Percentiles rank a stretch among this genome's conserved stretches.
phyloP scores from a whole-genome alignment of 2,329 filamentous ascomycete species.

The Penicillium sclerotigenum region DNA sequence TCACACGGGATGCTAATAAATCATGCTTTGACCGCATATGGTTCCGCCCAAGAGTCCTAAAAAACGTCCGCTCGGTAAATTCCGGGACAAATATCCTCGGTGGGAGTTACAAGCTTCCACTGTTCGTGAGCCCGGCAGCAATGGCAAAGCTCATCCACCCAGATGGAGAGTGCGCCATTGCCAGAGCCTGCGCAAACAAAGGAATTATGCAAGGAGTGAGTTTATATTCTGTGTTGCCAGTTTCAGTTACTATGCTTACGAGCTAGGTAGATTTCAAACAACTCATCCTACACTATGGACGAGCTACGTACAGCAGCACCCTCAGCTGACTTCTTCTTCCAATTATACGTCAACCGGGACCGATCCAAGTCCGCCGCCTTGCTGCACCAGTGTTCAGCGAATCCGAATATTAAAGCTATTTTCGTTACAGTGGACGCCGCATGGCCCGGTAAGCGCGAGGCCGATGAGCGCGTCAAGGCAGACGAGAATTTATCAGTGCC shows the following conservation, averaged over 20 bases:
- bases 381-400: slow-evolving; percentile 42
- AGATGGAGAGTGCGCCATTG: slow-evolving; percentile 61
- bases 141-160: slow-evolving; percentile 63
- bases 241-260: background rate
- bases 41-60: slow-evolving; percentile 58
- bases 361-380: slow-evolving; percentile 49
- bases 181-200: slow-evolving; percentile 49
- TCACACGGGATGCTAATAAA: slow-evolving; percentile 56
- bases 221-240: background rate
- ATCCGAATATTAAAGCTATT: slow-evolving; percentile 45
- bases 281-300: slow-evolving; percentile 56
- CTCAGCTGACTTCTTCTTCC: slow-evolving; percentile 50
- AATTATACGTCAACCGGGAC: slow-evolving; percentile 55
- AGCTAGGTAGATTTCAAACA: slow-evolving; percentile 52
- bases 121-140: slow-evolving; percentile 63
- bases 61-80: slow-evolving; percentile 54
- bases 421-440: slow-evolving; percentile 57
- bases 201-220: slow-evolving; percentile 56
- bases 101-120: slow-evolving; percentile 50
- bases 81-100: slow-evolving; percentile 56
- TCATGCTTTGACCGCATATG: slow-evolving; percentile 55
- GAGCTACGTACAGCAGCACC: slow-evolving; percentile 51
- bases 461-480: slow-evolving; percentile 54
- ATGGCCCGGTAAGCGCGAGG: slow-evolving; percentile 55
- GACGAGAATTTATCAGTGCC: slow-evolving; percentile 44